Evolutionary conservation across 768 basidiomycete species (phyloP).

Genomic region (Daedaleopsis sinensis): DNA sequence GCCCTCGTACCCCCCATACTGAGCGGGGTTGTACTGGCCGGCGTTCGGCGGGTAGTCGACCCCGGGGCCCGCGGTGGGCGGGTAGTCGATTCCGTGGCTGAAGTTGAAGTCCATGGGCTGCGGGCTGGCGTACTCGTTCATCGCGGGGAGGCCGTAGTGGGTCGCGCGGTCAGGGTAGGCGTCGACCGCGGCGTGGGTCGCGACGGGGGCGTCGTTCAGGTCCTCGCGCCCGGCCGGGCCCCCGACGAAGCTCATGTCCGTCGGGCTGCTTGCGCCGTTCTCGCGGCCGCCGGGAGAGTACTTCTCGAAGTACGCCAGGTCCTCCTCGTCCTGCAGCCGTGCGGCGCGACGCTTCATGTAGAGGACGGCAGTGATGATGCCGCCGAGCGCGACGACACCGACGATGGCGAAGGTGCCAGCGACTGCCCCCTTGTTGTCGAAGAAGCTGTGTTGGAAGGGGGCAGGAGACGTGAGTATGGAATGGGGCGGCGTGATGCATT

Average conservation of each 20-base stretch:
- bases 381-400: constrained; percentile 39
- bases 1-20: constrained; percentile 26
- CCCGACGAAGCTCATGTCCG: constrained; percentile 4
- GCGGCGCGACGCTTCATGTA: constrained; percentile 35
- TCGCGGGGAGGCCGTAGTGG: constrained; percentile 28
- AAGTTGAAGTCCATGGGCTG: constrained; percentile 25
- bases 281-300: constrained; percentile 11
- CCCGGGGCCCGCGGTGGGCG: constrained; percentile 5
- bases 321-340: constrained; percentile 30
- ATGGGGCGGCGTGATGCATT: not conserved
- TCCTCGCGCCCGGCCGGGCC: constrained; percentile 14
- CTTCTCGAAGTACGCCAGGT: constrained; percentile 34
- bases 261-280: constrained; percentile 8
- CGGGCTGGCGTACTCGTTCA: constrained; percentile 25
- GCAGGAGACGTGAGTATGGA: not conserved
- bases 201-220: constrained; percentile 14
- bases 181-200: constrained; percentile 22
- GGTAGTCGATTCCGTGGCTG: constrained; percentile 14
- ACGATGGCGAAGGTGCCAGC: constrained; percentile 48
- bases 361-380: constrained; percentile 33
- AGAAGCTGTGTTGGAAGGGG: constrained; percentile 40
- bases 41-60: constrained; percentile 34
- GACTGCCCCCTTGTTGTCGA: constrained; percentile 48
- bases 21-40: constrained; percentile 26
- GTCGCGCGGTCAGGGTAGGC: constrained; percentile 32